Evolutionary conservation across 495 filamentous ascomycete genomes (phyloP).

Genomic region (Penicillium angulare): DNA sequence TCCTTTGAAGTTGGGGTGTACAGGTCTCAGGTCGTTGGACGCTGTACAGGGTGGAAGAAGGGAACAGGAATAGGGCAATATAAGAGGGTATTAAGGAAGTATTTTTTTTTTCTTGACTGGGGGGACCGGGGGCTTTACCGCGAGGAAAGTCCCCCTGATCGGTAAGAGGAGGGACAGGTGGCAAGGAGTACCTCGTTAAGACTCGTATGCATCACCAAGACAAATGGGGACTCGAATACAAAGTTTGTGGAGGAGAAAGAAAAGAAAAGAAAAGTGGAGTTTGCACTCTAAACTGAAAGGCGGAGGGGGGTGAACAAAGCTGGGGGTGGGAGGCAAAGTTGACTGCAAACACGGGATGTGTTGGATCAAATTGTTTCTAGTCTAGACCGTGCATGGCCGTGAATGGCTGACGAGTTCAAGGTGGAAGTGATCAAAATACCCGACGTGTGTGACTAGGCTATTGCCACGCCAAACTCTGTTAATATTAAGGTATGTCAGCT

Average conservation of each 20-base stretch:
- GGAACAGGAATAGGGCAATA: no score
- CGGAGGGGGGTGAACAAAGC: not conserved
- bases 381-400: conserved; percentile 16
- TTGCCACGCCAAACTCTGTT: no score
- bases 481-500: no score
- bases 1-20: not conserved
- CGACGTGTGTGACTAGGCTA: not conserved
- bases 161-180: conserved; percentile 1
- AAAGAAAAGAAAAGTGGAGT: not conserved
- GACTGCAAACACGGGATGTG: not conserved
- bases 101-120: no score
- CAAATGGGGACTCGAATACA: not conserved
- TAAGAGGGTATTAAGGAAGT: no score
- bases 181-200: no score
- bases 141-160: conserved; percentile 1
- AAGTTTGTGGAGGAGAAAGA: not conserved
- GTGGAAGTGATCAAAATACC: conserved; percentile 7
- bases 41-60: no score
- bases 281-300: not conserved
- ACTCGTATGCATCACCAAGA: conserved; percentile 13
- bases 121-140: not conserved
- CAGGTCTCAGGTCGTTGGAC: no score
- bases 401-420: not conserved
- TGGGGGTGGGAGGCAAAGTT: not conserved
- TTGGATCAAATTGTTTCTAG: not conserved